Base-by-base conservation (phyloP, 495 filamentous ascomycete species). In the Penicillium steckii region DNA sequence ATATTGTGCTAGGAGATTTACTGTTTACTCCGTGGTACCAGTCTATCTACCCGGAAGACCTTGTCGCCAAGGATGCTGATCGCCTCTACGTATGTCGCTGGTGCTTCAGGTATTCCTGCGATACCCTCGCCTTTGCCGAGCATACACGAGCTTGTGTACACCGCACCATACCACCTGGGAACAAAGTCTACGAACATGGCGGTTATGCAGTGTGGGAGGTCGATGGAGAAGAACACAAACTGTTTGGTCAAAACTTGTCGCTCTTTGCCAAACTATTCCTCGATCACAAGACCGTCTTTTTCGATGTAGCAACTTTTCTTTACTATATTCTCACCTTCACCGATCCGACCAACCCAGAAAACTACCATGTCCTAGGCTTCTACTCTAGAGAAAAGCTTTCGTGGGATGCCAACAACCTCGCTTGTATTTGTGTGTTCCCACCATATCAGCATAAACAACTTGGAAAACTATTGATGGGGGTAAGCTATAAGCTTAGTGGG, bases 381-480 rank as follows among this genome's bases (percentile, higher is more conserved):
- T 99, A 96, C 79, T 93, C 88, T 19, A 97, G 97, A 64, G 94
- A 99, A 73, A 97, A 97, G 62, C 86, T 96, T 70, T 94, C 89
- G 3, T 99, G 94, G 94, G 94, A 99, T 62, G 90, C 94, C 59
- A 97, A 97, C 67, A 99, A 97, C 56, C 81, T 99, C 0, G 94
- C 94, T 3, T 99, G 94, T 65, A 99, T 99, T 52, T 77, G 97
- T 21, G 81, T 99, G 9, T 97, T 99, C 65, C 94, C 95, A 2
- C 94, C 94, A 1, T 97, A 92, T 81, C 94, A 97, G 66, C 83
- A 86, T 45, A 90, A 87, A 55, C 90, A 91, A 12, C 80, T 97
- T 3, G 94, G 94, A 7, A 85, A 90, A 50, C 72, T 97, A 41
- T 79, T 99, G 42, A 97, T 97, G 83, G 90, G 90, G 33, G 85